Percentiles rank a stretch among this genome's conserved stretches.
These are phyloP conservation scores for Lecanosticta acicola DNA, from an alignment of 2,329 filamentous ascomycete species.

Conservation along the genomic window DNA sequence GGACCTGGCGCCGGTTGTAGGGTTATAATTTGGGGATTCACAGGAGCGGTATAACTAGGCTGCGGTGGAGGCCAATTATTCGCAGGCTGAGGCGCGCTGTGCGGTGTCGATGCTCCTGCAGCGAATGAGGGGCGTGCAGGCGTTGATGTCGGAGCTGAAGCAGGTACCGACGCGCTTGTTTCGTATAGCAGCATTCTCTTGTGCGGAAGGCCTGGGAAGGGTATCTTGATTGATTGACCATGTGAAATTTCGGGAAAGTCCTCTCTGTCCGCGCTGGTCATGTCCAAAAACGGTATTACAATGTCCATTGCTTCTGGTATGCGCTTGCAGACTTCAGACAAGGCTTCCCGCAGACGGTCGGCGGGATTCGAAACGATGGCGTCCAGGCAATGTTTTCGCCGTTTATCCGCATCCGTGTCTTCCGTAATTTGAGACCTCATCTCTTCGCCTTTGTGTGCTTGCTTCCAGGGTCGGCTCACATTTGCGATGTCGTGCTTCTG, in stretches of 20 bases:
- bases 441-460: conserved; percentile 16
- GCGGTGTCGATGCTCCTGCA: not conserved
- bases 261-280: conserved; percentile 1
- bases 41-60: not conserved
- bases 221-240: conserved; percentile 13
- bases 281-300: conserved; percentile 12
- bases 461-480: conserved; percentile 16
- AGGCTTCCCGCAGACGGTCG: conserved; percentile 13
- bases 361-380: conserved; percentile 14
- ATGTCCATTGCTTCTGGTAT: conserved; percentile 18
- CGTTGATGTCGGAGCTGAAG: not conserved
- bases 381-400: conserved; percentile 14
- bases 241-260: conserved; percentile 7
- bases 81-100: not conserved
- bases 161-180: not conserved
- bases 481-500: conserved; percentile 21
- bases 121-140: not conserved
- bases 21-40: not conserved
- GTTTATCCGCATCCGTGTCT: conserved; percentile 12
- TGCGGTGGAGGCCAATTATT: not conserved
- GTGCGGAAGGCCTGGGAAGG: conserved; percentile 8
- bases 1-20: not conserved
- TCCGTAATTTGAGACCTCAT: conserved; percentile 15
- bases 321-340: conserved; percentile 19
- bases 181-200: conserved; percentile 1